Evolutionary conservation across 2,329 filamentous ascomycete genomes (phyloP), one percentile per base, ranked within the genome.

Genomic region (Stachybotrys echinatus): DNA sequence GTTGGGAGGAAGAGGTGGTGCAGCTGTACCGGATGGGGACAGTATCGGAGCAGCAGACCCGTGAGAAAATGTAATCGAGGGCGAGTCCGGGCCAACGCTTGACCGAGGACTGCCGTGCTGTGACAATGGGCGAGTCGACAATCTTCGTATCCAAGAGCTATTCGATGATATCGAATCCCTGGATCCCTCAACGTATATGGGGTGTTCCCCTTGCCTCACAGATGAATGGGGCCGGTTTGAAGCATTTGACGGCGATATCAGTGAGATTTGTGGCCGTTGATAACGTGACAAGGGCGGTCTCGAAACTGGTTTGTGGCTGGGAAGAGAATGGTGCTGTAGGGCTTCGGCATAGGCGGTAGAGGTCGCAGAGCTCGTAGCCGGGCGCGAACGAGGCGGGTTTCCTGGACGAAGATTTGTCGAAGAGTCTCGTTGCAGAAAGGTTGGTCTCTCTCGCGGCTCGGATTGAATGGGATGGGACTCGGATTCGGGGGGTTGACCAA

Each of bases 71-170:
- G 76, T 75, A 39, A 88, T 65, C 3, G 85, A 85, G 42, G 83
- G 80, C 12, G 85, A 85, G 49, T 86, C 80, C 20, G 81, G 82
- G 7, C 80, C 80, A 50, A 84, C 71, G 59, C 82, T 88, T 31
- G 85, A 87, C 53, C 82, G 75, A 23, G 75, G 67, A 60, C 83
- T 88, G 54, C 79, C 83, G 65, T 81, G 78, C 56, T 85, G 83
- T 22, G 83, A 87, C 21, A 76, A 63, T 19, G 85, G 85, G 21
- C 85, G 79, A 42, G 81, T 73, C 21, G 87, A 89, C 38, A 91
- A 70, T 46, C 86, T 81, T 58, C 82, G 81, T 55, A 90, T 82
- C 88, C 88, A 92, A 23, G 86, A 89, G 49, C 80, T 74, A 61
- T 74, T 78, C 31, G 81, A 85, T 17, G 82, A 84, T 31, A 76